Base-by-base conservation (phyloP, 805 yeast species). In the Pichia insulana region DNA sequence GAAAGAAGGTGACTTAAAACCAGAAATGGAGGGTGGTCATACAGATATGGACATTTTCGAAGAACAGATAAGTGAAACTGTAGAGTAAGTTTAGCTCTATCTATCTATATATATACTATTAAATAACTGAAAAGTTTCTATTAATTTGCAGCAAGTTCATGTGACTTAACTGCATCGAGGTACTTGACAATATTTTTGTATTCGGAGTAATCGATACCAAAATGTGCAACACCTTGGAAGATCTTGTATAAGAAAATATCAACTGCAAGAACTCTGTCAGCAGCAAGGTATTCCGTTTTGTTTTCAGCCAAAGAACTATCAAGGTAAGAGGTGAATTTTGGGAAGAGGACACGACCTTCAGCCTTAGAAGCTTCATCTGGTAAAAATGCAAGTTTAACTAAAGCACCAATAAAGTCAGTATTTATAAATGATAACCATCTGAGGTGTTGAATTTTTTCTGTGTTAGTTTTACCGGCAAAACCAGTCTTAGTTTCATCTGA, bases 341-440 rank as follows among this genome's bases (percentile, higher is more conserved):
- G 13, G 15, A 10, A 28, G 8, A 10, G 6, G 12, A 16, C 34
- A 9, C 19, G 10, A 16, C 15, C 15, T 17, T 30, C 26, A 9
- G 22, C 36, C 26, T 16, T 18, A 19, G 26, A 9, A 20, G 12
- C 43, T 5, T 37, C 42, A 17, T 34, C 34, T n/a, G 33, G 26
- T 8, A 37, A 17, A 15, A 13, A 12, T 1, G 26, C 28, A 34
- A 27, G 11, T 17, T 22, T 20, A 7, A 22, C 31, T 12, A 22
- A 36, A 17, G 36, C 17, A 13, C 13, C 19, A 4, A 26, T 11
- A 17, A 44, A n/a, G 20, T 89, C 95, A 50, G 71, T 54, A 73
- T 79, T 85, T 60, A 80, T 67, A 49, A 81, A 65, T 2, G 94
- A 83, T 61, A 76, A 56, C 95, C 95, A 88, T 66, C 70, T 76